These are phyloP conservation scores for Secale cereale DNA, from an alignment of 176 grass and related monocot species.

Conservation along the genomic window DNA sequence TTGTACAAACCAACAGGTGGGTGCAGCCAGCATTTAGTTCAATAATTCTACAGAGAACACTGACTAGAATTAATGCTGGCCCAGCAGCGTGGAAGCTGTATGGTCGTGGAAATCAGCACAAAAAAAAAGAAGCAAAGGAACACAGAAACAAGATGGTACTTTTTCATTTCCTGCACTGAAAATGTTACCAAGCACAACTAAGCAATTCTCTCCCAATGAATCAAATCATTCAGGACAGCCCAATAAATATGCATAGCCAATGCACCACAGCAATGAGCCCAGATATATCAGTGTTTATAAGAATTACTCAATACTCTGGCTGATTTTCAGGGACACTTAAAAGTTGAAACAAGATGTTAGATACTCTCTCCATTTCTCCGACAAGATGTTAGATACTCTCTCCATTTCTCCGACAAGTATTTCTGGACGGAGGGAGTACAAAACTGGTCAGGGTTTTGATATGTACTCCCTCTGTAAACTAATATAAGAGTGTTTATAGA, in stretches of 20 bases:
- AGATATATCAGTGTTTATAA: not conserved
- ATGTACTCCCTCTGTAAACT: too few relatives aligned
- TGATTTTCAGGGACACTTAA: not conserved
- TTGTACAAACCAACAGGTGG: not conserved
- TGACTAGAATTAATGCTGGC: slow-evolving; percentile 2
- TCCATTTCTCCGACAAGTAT: too few relatives aligned
- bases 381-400: too few relatives aligned
- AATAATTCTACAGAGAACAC: not conserved
- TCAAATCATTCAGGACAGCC: too few relatives aligned
- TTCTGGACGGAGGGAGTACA: too few relatives aligned
- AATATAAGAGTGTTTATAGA: too few relatives aligned
- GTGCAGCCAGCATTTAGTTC: not conserved
- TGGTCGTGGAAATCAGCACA: slow-evolving; percentile 39
- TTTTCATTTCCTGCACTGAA: slow-evolving; percentile 24
- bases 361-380: too few relatives aligned
- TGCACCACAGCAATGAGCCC: not conserved
- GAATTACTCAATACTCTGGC: not conserved
- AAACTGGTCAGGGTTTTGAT: too few relatives aligned
- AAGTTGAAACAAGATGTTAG: not conserved
- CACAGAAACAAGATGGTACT: slow-evolving; percentile 19
- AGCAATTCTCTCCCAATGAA: not conserved
- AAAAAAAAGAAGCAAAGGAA: slow-evolving; percentile 18
- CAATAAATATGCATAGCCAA: not conserved
- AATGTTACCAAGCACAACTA: slow-evolving; percentile 28
- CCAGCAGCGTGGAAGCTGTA: slow-evolving; percentile 32